These are phyloP conservation scores for Kandelia obovata DNA, from an alignment of 345 rosid species.

Conservation along the genomic window DNA sequence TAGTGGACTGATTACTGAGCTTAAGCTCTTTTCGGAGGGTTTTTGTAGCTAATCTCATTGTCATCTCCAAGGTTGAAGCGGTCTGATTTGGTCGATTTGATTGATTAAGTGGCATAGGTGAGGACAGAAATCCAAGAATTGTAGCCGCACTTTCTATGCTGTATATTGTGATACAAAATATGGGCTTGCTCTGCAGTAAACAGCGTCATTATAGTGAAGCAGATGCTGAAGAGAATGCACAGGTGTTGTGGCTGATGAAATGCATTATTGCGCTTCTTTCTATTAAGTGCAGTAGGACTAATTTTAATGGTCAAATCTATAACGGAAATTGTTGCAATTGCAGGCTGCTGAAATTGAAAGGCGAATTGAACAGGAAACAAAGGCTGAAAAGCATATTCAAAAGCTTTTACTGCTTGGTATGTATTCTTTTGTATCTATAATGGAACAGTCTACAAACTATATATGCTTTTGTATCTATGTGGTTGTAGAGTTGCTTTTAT, in stretches of 20 bases:
- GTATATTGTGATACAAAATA: slow-evolving; percentile 37
- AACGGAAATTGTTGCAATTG: slow-evolving; percentile 14
- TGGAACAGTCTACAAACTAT: neutral
- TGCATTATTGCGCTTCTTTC: neutral
- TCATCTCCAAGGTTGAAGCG: slow-evolving; percentile 6
- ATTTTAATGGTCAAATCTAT: neutral
- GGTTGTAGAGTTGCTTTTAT: neutral
- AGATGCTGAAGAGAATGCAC: slow-evolving; percentile 76
- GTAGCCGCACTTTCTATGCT: slow-evolving; percentile 39
- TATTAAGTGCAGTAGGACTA: neutral
- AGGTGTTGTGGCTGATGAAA: slow-evolving; percentile 40
- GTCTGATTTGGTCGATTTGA: slow-evolving; percentile 23
- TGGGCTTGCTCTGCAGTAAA: slow-evolving; percentile 92
- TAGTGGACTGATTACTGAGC: neutral
- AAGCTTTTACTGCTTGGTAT: slow-evolving; percentile 91
- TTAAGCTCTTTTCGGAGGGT: slow-evolving; percentile 6
- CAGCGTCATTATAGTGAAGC: slow-evolving; percentile 52
- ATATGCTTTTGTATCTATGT: neutral
- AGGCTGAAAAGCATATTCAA: slow-evolving; percentile 90
- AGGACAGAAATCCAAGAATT: slow-evolving; percentile 22
- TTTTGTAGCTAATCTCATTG: neutral
- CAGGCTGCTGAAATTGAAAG: slow-evolving; percentile 93
- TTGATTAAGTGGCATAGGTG: slow-evolving; percentile 18
- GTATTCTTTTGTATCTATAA: neutral
- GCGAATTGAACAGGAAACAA: slow-evolving; percentile 91